Percentiles rank a stretch among this genome's conserved stretches.
Evolutionary conservation across 148 eudicot genomes (phyloP).

Genomic region (Vaccinium myrtillus): DNA sequence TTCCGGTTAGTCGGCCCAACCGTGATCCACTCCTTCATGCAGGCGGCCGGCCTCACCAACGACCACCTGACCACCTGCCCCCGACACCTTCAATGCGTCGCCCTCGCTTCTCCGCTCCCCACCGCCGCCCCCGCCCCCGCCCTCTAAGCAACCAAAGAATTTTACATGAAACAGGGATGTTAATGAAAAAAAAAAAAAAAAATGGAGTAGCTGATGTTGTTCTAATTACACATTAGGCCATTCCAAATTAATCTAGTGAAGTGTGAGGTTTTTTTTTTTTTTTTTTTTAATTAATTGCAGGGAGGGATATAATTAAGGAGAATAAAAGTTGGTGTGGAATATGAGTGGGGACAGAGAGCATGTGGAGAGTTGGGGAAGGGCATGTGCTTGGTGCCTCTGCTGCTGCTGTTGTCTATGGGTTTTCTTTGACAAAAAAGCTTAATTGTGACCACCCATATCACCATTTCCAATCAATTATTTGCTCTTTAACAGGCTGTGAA

Average conservation of each 20-base stretch:
- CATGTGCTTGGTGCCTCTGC: constrained; percentile 26
- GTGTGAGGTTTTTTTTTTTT: background rate
- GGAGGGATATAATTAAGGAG: background rate
- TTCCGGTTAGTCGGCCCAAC: constrained; percentile 88
- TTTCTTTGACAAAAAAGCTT: constrained; percentile 11
- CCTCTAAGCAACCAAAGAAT: background rate
- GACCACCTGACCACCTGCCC: constrained; percentile 76
- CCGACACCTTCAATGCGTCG: constrained; percentile 47
- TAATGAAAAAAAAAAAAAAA: background rate
- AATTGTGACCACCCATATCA: constrained; percentile 22
- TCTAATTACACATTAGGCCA: constrained; percentile 22
- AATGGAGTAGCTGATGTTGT: constrained; percentile 4
- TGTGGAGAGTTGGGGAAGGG: constrained; percentile 25
- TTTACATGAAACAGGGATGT: background rate
- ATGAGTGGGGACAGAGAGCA: constrained; percentile 25
- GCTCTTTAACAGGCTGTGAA: constrained; percentile 25
- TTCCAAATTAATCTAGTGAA: background rate
- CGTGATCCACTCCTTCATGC: constrained; percentile 85
- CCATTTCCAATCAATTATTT: constrained; percentile 19
- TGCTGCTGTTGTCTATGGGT: background rate
- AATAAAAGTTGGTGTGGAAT: constrained; percentile 14
- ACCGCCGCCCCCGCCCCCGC: background rate
- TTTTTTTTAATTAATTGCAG: background rate
- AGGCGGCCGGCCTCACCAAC: constrained; percentile 86
- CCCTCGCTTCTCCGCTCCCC: background rate